phyloP scores from a whole-genome alignment of 768 basidiomycete genomes.

The Lactifluus subvellereus region DNA sequence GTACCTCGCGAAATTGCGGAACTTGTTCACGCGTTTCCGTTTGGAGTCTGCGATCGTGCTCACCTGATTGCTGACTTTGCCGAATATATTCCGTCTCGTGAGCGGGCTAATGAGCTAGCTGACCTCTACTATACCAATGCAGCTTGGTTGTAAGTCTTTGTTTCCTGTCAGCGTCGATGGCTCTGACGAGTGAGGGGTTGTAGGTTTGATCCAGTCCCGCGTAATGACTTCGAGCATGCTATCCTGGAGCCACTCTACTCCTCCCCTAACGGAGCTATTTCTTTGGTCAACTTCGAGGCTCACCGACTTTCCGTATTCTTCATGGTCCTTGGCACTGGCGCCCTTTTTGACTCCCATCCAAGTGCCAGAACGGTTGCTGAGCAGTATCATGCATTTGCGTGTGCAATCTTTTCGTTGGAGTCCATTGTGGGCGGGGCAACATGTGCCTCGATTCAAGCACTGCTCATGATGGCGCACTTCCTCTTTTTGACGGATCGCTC shows the following conservation, averaged over 20 bases:
- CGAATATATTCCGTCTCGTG: conserved; percentile 38
- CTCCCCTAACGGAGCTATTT: conserved; percentile 28
- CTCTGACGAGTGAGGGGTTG: background rate
- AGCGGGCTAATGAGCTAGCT: conserved; percentile 37
- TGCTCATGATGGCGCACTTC: conserved; percentile 41
- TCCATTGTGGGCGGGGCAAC: conserved; percentile 42
- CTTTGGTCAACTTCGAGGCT: conserved; percentile 36
- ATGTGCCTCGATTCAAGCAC: conserved; percentile 42
- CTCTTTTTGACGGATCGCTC: conserved; percentile 39
- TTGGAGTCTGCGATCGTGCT: conserved; percentile 39
- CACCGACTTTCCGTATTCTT: conserved; percentile 51
- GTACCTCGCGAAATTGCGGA: conserved; percentile 41
- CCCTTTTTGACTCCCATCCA: conserved; percentile 38
- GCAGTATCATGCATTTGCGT: conserved; percentile 43
- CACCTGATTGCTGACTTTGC: conserved; percentile 37
- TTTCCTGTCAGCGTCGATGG: background rate
- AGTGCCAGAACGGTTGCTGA: conserved; percentile 31
- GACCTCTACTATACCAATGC: conserved; percentile 40
- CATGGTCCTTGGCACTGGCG: conserved; percentile 44
- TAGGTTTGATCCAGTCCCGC: conserved; percentile 44
- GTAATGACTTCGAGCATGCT: conserved; percentile 37
- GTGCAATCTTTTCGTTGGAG: conserved; percentile 44
- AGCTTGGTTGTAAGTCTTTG: conserved; percentile 42
- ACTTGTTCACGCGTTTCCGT: conserved; percentile 45
- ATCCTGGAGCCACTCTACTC: conserved; percentile 42